Percentiles rank a stretch among this genome's conserved stretches.
Conservation (phyloP, 768 basidiomycete genomes). For the Bullera alba region DNA sequence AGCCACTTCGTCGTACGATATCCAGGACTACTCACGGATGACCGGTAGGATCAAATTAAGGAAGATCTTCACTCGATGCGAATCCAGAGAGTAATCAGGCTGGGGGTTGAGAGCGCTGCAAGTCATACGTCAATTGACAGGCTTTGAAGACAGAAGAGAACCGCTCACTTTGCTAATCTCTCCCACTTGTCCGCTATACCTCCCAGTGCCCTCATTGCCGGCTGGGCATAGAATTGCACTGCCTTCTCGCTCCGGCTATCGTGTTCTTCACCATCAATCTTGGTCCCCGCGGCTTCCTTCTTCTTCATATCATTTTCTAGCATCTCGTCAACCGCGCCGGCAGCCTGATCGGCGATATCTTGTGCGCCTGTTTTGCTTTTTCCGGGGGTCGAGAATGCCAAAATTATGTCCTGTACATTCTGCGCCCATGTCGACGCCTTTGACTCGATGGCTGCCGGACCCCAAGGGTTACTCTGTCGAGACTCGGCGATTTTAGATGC, state of each 20-base stretch:
- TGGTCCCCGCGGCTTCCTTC: constrained; percentile 34
- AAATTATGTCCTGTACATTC: constrained; percentile 35
- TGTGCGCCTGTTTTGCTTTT: constrained; percentile 18
- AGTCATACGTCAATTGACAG: neutral
- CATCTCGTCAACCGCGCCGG: constrained; percentile 33
- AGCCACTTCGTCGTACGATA: neutral
- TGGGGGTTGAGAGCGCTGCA: constrained; percentile 48
- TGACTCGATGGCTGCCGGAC: constrained; percentile 6
- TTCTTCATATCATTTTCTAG: constrained; percentile 34
- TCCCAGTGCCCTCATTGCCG: constrained; percentile 45
- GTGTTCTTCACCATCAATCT: constrained; percentile 11
- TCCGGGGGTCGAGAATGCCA: constrained; percentile 41
- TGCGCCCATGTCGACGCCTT: constrained; percentile 10
- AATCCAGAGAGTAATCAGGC: constrained; percentile 44
- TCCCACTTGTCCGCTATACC: constrained; percentile 50
- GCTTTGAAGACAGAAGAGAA: neutral
- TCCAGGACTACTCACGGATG: constrained; percentile 8
- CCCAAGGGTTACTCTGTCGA: neutral
- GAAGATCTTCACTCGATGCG: constrained; percentile 42
- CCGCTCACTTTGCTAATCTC: constrained; percentile 45
- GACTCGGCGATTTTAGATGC: neutral
- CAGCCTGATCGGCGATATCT: constrained; percentile 5
- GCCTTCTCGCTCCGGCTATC: constrained; percentile 43
- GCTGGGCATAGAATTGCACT: constrained; percentile 43
- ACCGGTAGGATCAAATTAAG: constrained; percentile 39